Percentiles rank a stretch among this genome's conserved stretches.
Evolutionary conservation across 1,139 yeast species (phyloP).

Genomic region (Sugiyamaella xylanicola): DNA sequence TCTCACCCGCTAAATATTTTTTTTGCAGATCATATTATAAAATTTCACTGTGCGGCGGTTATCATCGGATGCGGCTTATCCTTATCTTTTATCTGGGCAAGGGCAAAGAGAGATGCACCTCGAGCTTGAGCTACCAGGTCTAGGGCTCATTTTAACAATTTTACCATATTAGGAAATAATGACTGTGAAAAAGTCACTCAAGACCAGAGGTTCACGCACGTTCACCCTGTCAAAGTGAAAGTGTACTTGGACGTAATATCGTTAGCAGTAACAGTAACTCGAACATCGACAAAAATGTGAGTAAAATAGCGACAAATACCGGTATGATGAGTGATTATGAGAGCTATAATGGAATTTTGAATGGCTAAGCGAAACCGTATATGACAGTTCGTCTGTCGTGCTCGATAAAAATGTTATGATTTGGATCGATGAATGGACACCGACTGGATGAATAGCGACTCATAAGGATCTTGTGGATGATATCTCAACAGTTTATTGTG

Average conservation of each 20-base stretch:
- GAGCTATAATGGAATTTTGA: not conserved
- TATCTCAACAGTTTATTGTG: too few species aligned
- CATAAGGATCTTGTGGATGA: too few species aligned
- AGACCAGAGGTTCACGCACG: not conserved
- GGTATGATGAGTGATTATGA: not conserved
- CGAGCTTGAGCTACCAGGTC: not conserved
- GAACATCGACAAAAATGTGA: conserved; percentile 14
- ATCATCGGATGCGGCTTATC: conserved; percentile 7
- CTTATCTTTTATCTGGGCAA: not conserved
- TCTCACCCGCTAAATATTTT: conserved; percentile 4
- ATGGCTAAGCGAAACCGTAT: not conserved
- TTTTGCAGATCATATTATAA: conserved; percentile 2
- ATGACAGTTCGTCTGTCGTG: not conserved
- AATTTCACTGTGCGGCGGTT: conserved; percentile 11
- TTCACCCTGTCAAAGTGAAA: conserved; percentile 2
- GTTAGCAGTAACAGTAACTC: conserved; percentile 14
- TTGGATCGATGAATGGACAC: too few species aligned
- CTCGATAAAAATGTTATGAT: too few species aligned
- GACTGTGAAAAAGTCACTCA: not conserved
- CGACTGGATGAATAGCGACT: too few species aligned
- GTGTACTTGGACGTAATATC: not conserved
- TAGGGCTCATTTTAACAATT: not conserved
- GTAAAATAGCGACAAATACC: not conserved
- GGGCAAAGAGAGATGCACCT: not conserved
- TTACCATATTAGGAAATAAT: conserved; percentile 11